Evolutionary conservation across 139 green algal species (phyloP).

Genomic region (Astrephomene gubernaculifera): DNA sequence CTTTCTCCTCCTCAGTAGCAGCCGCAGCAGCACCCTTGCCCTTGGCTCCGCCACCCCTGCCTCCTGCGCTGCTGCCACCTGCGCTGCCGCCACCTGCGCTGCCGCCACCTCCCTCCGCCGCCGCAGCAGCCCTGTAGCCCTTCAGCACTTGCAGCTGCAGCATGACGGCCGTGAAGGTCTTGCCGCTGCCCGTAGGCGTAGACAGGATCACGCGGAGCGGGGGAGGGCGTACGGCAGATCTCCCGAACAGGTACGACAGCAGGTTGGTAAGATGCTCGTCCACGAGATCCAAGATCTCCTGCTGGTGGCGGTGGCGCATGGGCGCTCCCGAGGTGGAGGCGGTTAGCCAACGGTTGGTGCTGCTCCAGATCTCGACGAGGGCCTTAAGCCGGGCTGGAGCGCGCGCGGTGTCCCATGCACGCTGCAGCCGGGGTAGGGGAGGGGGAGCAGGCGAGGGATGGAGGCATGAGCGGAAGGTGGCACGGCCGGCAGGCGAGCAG

Average conservation of each 20-base stretch:
- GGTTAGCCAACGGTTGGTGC: slow-evolving; percentile 26
- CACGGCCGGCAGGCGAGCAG: too few relatives aligned
- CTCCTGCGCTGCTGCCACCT: background rate
- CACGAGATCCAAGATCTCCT: slow-evolving; percentile 60
- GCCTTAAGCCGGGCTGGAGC: background rate
- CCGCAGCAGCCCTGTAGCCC: background rate
- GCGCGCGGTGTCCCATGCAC: background rate
- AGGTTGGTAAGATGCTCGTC: slow-evolving; percentile 56
- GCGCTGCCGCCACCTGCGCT: too few relatives aligned
- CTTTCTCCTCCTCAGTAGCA: background rate
- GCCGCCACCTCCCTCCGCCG: background rate
- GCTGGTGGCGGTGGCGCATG: slow-evolving; percentile 62
- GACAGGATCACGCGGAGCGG: slow-evolving; percentile 62
- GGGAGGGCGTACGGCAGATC: too few relatives aligned
- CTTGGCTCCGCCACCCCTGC: background rate
- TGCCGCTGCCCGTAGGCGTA: slow-evolving; percentile 62
- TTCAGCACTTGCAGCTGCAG: slow-evolving; percentile 61
- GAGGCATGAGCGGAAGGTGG: too few relatives aligned
- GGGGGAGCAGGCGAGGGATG: background rate
- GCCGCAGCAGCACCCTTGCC: background rate
- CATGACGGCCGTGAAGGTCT: slow-evolving; percentile 71
- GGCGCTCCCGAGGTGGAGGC: slow-evolving; percentile 7
- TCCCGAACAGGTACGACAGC: too few relatives aligned
- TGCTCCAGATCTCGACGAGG: slow-evolving; percentile 36
- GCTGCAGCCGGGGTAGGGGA: background rate